These are phyloP conservation scores for Alternaria brassicae DNA, from an alignment of 2,329 filamentous ascomycete genomes.

Conservation along the genomic window DNA sequence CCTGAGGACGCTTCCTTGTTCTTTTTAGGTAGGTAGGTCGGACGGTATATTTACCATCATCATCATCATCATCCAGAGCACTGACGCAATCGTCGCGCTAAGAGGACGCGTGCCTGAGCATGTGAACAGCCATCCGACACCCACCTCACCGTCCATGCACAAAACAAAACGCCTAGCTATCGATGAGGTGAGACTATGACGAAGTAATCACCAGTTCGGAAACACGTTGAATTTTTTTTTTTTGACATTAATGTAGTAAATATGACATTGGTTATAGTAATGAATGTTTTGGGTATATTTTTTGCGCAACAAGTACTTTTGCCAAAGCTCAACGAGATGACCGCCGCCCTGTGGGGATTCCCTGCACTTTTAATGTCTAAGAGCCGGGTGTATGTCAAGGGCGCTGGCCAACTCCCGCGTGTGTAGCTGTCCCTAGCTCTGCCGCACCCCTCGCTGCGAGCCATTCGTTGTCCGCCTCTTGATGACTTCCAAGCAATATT, in stretches of 20 bases:
- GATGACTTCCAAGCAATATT: constrained; percentile 20
- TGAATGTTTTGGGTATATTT: constrained; percentile 1
- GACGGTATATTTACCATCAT: constrained; percentile 21
- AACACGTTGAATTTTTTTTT: no score
- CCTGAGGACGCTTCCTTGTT: constrained; percentile 22
- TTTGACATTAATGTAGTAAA: not conserved
- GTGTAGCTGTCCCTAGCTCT: constrained; percentile 13
- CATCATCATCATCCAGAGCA: constrained; percentile 28
- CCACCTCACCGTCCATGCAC: not conserved
- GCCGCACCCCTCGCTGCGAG: constrained; percentile 36
- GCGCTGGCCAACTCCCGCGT: not conserved
- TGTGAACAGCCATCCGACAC: constrained; percentile 17
- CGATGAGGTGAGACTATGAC: not conserved
- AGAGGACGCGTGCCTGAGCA: constrained; percentile 29
- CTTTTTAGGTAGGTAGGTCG: no score
- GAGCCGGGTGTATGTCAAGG: not conserved
- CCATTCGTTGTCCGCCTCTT: constrained; percentile 13
- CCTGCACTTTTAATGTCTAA: not conserved
- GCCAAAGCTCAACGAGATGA: not conserved
- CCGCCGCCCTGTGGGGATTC: not conserved
- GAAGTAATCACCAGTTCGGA: not conserved
- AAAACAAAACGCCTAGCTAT: not conserved
- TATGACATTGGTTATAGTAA: not conserved
- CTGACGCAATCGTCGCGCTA: constrained; percentile 42
- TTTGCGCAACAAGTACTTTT: not conserved